phyloP scores from a whole-genome alignment of 2,329 filamentous ascomycete genomes.

The Colletotrichum sp. region DNA sequence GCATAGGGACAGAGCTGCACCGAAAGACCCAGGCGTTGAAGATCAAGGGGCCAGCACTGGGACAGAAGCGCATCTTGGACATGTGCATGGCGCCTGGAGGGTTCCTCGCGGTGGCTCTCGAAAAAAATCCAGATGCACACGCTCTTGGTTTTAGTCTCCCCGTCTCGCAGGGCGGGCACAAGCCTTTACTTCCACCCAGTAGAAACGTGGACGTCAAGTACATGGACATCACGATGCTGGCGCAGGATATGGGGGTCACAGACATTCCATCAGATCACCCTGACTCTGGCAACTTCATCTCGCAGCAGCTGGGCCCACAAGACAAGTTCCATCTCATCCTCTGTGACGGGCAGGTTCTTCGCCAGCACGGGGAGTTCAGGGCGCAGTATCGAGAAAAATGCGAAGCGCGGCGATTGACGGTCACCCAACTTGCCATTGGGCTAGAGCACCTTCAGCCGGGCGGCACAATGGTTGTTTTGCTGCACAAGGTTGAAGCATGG shows the following conservation, averaged over 20 bases:
- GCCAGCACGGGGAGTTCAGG: conserved; percentile 34
- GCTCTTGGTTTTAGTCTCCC: conserved; percentile 46
- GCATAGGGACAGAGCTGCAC: conserved; percentile 48
- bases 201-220: conserved; percentile 25
- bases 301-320: conserved; percentile 26
- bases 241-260: conserved; percentile 43
- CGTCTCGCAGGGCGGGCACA: conserved; percentile 41
- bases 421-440: conserved; percentile 47
- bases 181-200: conserved; percentile 30
- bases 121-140: conserved; percentile 34
- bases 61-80: conserved; percentile 47
- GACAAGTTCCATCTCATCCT: conserved; percentile 46
- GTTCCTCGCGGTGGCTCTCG: conserved; percentile 45
- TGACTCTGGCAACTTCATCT: conserved; percentile 33
- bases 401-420: conserved; percentile 41
- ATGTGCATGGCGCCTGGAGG: conserved; percentile 62
- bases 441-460: conserved; percentile 44
- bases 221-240: conserved; percentile 58
- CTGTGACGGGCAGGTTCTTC: conserved; percentile 53
- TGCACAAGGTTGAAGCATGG: conserved; percentile 53
- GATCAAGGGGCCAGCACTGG: not conserved
- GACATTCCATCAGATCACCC: conserved; percentile 37
- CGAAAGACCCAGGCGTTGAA: conserved; percentile 32
- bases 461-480: conserved; percentile 55
- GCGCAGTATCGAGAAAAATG: conserved; percentile 33